phyloP scores from a whole-genome alignment of 169 alveolate genomes.

The Plasmodium gaboni region DNA sequence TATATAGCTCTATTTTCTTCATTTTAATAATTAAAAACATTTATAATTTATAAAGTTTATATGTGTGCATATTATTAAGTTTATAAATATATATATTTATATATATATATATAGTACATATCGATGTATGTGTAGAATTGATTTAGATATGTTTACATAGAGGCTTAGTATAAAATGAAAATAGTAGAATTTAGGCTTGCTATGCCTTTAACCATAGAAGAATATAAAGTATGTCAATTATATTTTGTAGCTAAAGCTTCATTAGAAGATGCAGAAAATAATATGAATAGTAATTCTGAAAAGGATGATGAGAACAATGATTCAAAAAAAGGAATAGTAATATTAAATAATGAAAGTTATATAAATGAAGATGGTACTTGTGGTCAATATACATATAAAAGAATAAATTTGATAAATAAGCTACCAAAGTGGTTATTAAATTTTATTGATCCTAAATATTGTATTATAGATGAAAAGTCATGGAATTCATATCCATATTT shows the following conservation, averaged over 20 bases:
- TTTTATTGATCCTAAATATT: conserved; percentile 77
- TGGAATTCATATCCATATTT: conserved; percentile 53
- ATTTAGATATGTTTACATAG: not conserved
- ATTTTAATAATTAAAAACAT: no score
- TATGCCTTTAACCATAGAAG: conserved; percentile 80
- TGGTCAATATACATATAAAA: conserved; percentile 77
- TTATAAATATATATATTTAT: not conserved
- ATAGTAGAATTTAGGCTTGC: conserved; percentile 78
- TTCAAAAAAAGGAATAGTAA: conserved; percentile 42
- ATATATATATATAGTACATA: not conserved
- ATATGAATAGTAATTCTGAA: not conserved
- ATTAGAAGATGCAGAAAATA: conserved; percentile 64
- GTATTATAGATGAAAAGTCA: conserved; percentile 78
- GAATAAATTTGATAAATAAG: conserved; percentile 74
- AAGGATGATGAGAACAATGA: conserved; percentile 10
- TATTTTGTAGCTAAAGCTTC: conserved; percentile 78
- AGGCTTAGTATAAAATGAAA: conserved; percentile 18
- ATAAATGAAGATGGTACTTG: conserved; percentile 16
- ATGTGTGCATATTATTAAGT: not conserved
- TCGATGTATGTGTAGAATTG: not conserved
- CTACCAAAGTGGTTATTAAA: conserved; percentile 81
- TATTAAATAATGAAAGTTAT: conserved; percentile 63
- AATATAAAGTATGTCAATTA: conserved; percentile 76
- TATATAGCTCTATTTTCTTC: no score
- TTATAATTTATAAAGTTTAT: no score